Evolutionary conservation across 768 basidiomycete genomes (phyloP).

Genomic region (Vishniacozyma victoriae): DNA sequence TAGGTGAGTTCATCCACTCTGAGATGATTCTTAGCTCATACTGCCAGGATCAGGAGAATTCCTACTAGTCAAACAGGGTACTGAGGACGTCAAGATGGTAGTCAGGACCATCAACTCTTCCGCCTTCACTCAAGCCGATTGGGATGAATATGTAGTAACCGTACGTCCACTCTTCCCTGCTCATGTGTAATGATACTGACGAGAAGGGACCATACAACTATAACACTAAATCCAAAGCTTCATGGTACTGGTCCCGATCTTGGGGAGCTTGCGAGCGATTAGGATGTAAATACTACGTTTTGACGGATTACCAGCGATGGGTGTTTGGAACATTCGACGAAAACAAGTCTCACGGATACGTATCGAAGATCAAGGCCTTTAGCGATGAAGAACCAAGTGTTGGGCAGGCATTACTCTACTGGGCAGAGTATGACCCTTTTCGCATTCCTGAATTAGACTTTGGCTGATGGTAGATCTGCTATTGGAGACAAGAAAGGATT

Average conservation of each 20-base stretch:
- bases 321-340: constrained; percentile 45
- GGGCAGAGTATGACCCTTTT: constrained; percentile 30
- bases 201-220: constrained; percentile 41
- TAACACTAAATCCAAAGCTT: constrained; percentile 46
- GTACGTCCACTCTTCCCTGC: constrained; percentile 18
- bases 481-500: constrained; percentile 27
- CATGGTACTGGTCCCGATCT: constrained; percentile 47
- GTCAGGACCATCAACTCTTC: constrained; percentile 45
- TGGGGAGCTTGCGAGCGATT: constrained; percentile 40
- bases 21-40: background rate
- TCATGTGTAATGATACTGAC: background rate
- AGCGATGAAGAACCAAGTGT: constrained; percentile 29
- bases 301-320: constrained; percentile 48
- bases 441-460: background rate
- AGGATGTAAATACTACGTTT: constrained; percentile 39
- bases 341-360: constrained; percentile 26
- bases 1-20: constrained; percentile 35
- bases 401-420: constrained; percentile 42
- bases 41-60: constrained; percentile 45
- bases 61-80: constrained; percentile 34
- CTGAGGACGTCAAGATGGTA: constrained; percentile 39
- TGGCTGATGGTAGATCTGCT: constrained; percentile 29
- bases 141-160: constrained; percentile 44
- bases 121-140: constrained; percentile 43
- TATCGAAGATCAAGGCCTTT: constrained; percentile 27